phyloP scores from a whole-genome alignment of 768 basidiomycete genomes.

The Tephrocybe sp. region DNA sequence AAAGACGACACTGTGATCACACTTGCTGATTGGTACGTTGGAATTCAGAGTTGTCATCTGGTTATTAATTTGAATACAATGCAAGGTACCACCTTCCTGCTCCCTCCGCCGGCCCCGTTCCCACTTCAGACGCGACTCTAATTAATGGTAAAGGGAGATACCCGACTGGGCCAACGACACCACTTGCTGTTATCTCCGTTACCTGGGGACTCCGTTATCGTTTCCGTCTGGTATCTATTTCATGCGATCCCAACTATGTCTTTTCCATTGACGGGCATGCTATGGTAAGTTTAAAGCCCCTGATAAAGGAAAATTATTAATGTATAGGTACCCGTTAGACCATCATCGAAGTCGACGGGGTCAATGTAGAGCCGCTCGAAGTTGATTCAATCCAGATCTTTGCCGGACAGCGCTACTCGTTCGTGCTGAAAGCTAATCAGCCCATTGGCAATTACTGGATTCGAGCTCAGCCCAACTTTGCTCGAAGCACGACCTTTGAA shows the following conservation, averaged over 20 bases:
- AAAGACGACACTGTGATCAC: constrained; percentile 2
- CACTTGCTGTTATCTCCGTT: constrained; percentile 33
- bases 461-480: constrained; percentile 19
- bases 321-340: too few relatives aligned
- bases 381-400: constrained; percentile 33
- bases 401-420: constrained; percentile 26
- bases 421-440: constrained; percentile 43
- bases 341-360: constrained; percentile 51
- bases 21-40: constrained; percentile 2
- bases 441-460: constrained; percentile 51
- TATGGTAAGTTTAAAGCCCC: too few relatives aligned
- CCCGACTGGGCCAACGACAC: background rate
- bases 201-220: constrained; percentile 31
- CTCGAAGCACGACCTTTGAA: background rate
- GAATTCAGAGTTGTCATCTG: background rate
- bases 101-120: background rate
- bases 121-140: too few relatives aligned
- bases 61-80: background rate
- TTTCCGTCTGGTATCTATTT: constrained; percentile 30
- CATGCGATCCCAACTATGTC: constrained; percentile 31
- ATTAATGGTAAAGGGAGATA: background rate
- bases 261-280: constrained; percentile 45
- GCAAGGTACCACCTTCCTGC: background rate
- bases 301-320: too few relatives aligned
- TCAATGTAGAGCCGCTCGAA: constrained; percentile 35